Evolutionary conservation across 352 stramenopile species (phyloP), one percentile per base, ranked within the genome.

Genomic region (Thalassiosira oceanica): DNA sequence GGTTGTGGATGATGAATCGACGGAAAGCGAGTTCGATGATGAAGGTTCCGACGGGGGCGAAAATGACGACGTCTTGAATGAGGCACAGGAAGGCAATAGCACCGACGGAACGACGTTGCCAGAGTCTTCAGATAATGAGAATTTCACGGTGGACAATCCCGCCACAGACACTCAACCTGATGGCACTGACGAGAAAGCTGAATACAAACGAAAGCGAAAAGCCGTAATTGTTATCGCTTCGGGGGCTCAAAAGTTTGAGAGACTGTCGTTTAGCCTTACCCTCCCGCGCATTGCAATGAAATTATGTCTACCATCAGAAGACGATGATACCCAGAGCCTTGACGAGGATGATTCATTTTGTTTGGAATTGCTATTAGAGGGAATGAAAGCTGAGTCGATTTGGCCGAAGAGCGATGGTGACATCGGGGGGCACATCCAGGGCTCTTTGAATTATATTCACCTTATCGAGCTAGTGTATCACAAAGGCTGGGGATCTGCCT

Each of bases 221-320:
- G 62, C 80, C 7, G 66, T 87, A n/a, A 68, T 87, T 36, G 43
- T 88, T 10, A 44, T 91, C 23, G 80, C 74, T 16, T 76, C 61
- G 23, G 78, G 78, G 18, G 42, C 85, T n/a, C 62, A 86, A 29
- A 86, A 89, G 16, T 80, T 84, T 24, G 66, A 88, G 45, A 81
- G 77, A 43, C 31, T 91, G 41, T 83, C 74, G 2, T 71, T 91
- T 15, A 87, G 67, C 28, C 60, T 86, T 7, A 77, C 78, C 21
- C 35, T 91, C 16, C 53, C 78, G 24, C 41, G 81, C 31, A 44
- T 81, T 23, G 62, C 61, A 15, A 45, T 64, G 23, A 78, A 76
- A 37, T 49, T 74, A 20, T 74, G 33, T 35, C 43, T 79, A 15
- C 61, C 69, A n/a, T 23, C 33, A 20, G 37, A 41, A 13, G 80